Evolutionary conservation across 352 stramenopile species (phyloP), one percentile per base, ranked within the genome.

Genomic region (Plasmopara muralis): DNA sequence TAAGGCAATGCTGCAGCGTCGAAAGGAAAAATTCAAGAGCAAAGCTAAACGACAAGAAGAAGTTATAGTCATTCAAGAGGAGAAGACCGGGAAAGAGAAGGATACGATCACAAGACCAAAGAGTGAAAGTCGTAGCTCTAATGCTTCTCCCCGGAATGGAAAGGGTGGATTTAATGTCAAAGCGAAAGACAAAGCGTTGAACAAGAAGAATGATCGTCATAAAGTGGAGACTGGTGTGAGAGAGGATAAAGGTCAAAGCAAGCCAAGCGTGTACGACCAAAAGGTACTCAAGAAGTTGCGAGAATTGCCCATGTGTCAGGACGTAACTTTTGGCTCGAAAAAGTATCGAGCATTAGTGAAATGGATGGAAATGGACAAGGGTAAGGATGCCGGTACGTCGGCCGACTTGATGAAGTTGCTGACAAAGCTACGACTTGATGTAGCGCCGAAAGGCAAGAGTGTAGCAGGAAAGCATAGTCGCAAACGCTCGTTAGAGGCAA

Each of bases 351-450:
- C 42, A 18, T 45, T 88, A 6, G 49, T 72, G 16, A 72, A 71
- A 48, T 88, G 77, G 77, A 50, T 88, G 39, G 67, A 85, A 52
- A 20, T 43, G 25, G 74, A 88, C 33, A 55, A 73, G 18, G 63
- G 65, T 16, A 70, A 75, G 37, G 69, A 88, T 54, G 35, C 55
- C 14, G 43, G 65, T 5, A 63, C 59, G 7, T 61, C 77, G 16
- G 12, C 43, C 0, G 64, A 72, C 14, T 49, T 80, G 31, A 54
- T 55, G 12, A 31, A 66, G 39, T 15, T 81, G n/a, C 35, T 85
- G 33, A 56, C 57, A 14, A 46, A 34, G 2, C 34, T 75, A 29
- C 48, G 60, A 49, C n/a, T 40, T 28, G 18, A 57, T 5, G 15
- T 25, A 10, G 43, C 30, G 30, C 7, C 20, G 4, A 45, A 55